phyloP scores from a whole-genome alignment of 1,139 yeast genomes.

The Pichia sp. region DNA sequence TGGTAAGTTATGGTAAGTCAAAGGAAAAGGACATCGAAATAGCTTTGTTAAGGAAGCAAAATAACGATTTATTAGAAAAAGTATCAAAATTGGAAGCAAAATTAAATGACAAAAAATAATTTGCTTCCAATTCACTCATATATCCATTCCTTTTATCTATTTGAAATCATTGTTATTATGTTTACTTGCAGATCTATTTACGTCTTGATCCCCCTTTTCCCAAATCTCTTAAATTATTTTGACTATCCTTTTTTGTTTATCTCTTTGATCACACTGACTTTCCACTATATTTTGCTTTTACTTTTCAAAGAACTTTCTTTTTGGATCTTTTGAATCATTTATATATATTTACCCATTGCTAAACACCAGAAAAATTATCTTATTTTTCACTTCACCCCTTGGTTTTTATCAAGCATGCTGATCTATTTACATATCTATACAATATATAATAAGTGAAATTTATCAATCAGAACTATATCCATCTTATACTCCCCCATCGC shows the following conservation, averaged over 20 bases:
- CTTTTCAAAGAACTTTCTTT: not conserved
- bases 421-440: constrained; percentile 2
- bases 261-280: not conserved
- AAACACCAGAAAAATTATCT: not conserved
- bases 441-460: not conserved
- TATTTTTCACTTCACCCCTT: not conserved
- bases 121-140: not conserved
- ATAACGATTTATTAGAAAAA: constrained; percentile 38
- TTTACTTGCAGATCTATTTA: not conserved
- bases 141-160: not conserved
- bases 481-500: constrained; percentile 7
- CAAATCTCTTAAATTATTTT: not conserved
- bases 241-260: not conserved
- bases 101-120: constrained; percentile 19
- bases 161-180: not conserved
- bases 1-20: constrained; percentile 68
- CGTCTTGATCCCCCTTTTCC: not conserved
- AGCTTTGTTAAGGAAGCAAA: constrained; percentile 53
- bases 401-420: not conserved
- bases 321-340: not conserved
- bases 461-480: not conserved
- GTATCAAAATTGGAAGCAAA: constrained; percentile 30
- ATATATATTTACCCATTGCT: not conserved
- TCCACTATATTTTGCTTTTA: not conserved
- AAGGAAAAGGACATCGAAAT: constrained; percentile 68